phyloP scores from a whole-genome alignment of 2,329 filamentous ascomycete species.

The Diaporthe sp. region DNA sequence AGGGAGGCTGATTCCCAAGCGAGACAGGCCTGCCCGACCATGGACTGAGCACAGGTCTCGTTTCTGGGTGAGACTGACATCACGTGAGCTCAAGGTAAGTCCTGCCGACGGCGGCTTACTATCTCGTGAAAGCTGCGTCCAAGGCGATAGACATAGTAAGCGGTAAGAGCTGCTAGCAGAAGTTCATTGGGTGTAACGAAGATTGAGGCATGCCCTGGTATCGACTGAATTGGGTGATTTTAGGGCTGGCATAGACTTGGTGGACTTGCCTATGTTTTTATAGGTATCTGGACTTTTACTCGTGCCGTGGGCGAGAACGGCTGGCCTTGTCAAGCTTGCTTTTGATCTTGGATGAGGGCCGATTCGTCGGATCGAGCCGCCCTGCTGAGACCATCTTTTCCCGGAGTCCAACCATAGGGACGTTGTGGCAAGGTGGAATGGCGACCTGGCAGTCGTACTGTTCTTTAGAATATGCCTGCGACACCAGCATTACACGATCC shows the following conservation, averaged over 20 bases:
- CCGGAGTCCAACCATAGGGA: neutral
- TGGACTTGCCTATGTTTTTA: neutral
- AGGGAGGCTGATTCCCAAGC: constrained; percentile 6
- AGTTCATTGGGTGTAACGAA: too few relatives aligned
- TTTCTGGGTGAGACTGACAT: neutral
- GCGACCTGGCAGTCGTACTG: neutral
- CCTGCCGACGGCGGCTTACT: neutral
- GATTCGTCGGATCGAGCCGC: neutral
- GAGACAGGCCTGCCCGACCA: neutral
- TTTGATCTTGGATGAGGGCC: neutral
- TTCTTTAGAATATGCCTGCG: neutral
- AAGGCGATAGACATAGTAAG: neutral
- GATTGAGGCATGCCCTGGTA: neutral
- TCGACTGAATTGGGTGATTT: neutral
- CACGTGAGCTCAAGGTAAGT: constrained; percentile 9
- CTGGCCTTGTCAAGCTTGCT: neutral
- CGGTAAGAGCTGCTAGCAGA: neutral
- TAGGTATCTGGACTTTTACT: too few relatives aligned
- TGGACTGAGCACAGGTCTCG: neutral
- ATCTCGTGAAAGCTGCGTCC: neutral
- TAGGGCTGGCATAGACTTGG: neutral
- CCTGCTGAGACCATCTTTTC: neutral
- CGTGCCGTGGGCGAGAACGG: neutral
- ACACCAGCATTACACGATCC: neutral
- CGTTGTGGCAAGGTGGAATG: too few relatives aligned